These are phyloP conservation scores for Arthrinium puccinioides DNA, from an alignment of 2,329 filamentous ascomycete genomes.

Conservation along the genomic window DNA sequence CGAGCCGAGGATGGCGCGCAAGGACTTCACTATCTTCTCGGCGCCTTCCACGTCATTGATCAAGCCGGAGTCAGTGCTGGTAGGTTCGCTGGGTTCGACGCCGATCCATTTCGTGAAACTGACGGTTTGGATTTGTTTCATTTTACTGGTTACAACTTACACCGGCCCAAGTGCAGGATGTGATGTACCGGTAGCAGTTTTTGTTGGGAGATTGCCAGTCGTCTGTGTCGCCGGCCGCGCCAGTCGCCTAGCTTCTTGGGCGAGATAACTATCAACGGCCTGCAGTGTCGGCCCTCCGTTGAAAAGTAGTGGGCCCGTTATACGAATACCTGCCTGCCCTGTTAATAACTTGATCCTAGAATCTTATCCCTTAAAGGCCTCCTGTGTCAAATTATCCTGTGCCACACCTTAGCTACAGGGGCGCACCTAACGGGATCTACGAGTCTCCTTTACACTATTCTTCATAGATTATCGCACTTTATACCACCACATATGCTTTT, in stretches of 20 bases:
- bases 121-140: slow-evolving; percentile 2
- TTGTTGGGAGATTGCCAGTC: too few relatives aligned
- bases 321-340: neutral
- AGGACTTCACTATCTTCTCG: slow-evolving; percentile 3
- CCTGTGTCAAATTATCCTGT: too few relatives aligned
- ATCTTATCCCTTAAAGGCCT: neutral
- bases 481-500: too few relatives aligned
- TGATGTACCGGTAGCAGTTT: too few relatives aligned
- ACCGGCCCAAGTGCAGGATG: too few relatives aligned
- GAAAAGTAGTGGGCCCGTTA: neutral
- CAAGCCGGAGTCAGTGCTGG: neutral
- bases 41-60: slow-evolving; percentile 1
- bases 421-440: too few relatives aligned
- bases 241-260: too few relatives aligned
- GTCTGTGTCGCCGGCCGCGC: too few relatives aligned
- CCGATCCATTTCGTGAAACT: slow-evolving; percentile 1
- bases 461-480: too few relatives aligned
- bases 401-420: too few relatives aligned
- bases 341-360: neutral
- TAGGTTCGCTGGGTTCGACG: neutral
- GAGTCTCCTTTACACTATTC: too few relatives aligned
- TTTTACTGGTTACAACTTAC: neutral
- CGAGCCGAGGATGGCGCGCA: slow-evolving; percentile 2
- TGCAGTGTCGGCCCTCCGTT: neutral
- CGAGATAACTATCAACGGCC: too few relatives aligned